These are phyloP conservation scores for Aspergillus pseudonomiae DNA, from an alignment of 2,329 filamentous ascomycete genomes.

Conservation along the genomic window DNA sequence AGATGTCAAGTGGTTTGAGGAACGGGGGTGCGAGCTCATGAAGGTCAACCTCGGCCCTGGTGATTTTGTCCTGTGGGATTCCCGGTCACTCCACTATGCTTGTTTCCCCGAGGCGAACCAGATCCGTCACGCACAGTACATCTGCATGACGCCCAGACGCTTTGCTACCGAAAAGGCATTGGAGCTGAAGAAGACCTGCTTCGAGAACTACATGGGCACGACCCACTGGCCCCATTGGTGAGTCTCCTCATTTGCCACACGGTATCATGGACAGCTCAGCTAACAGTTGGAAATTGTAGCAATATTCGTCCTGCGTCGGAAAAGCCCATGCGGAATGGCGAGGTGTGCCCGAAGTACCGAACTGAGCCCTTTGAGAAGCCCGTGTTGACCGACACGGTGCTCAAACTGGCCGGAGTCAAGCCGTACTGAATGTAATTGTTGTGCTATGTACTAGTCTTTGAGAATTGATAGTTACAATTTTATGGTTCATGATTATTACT, in stretches of 20 bases:
- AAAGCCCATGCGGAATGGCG: slow-evolving; percentile 40
- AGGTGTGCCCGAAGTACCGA: slow-evolving; percentile 41
- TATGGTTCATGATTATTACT: not conserved
- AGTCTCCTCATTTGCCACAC: not conserved
- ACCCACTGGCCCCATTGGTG: slow-evolving; percentile 43
- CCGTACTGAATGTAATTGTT: slow-evolving; percentile 20
- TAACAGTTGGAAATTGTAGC: slow-evolving; percentile 15
- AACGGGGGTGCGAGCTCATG: slow-evolving; percentile 40
- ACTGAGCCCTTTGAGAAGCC: slow-evolving; percentile 45
- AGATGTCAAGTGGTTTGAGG: slow-evolving; percentile 49
- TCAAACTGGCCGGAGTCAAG: slow-evolving; percentile 41
- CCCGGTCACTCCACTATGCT: slow-evolving; percentile 52
- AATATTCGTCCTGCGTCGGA: slow-evolving; percentile 41
- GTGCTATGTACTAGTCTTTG: not conserved
- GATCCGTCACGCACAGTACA: slow-evolving; percentile 42
- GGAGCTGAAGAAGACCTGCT: slow-evolving; percentile 37
- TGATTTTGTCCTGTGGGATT: slow-evolving; percentile 52
- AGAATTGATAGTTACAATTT: not conserved
- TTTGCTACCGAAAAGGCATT: slow-evolving; percentile 40
- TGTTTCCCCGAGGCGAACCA: slow-evolving; percentile 38
- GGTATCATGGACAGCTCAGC: not conserved
- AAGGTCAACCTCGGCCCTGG: slow-evolving; percentile 49
- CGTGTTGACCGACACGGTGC: slow-evolving; percentile 34
- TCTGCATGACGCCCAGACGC: slow-evolving; percentile 40
- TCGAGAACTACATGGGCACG: slow-evolving; percentile 37